These are phyloP conservation scores for Leucocoprinus birnbaumii DNA, from an alignment of 768 basidiomycete species.

Conservation along the genomic window DNA sequence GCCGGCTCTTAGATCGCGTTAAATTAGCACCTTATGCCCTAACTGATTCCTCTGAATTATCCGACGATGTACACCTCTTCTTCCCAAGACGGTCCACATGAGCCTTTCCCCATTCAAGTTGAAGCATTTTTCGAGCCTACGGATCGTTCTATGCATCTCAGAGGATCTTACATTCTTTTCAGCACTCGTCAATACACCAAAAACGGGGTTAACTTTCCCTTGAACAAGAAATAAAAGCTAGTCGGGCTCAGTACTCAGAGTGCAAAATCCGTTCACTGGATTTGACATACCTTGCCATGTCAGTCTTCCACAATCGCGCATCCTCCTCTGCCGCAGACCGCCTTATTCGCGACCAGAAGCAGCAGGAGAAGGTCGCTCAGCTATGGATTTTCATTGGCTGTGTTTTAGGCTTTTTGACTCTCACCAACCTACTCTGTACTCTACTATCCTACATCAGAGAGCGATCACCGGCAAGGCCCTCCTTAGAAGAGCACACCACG, in stretches of 20 bases:
- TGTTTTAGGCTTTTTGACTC: slow-evolving; percentile 33
- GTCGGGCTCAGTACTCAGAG: neutral
- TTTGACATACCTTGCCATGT: neutral
- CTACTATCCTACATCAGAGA: slow-evolving; percentile 3
- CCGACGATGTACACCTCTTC: neutral
- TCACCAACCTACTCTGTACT: slow-evolving; percentile 24
- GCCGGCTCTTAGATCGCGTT: neutral
- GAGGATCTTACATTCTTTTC: neutral
- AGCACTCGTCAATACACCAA: slow-evolving; percentile 7
- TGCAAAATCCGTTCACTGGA: neutral
- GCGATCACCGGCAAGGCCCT: neutral
- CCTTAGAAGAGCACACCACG: neutral
- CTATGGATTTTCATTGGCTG: slow-evolving; percentile 38
- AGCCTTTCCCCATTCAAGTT: neutral
- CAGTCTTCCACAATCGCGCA: neutral
- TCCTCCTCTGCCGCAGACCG: slow-evolving; percentile 30
- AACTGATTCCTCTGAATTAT: neutral
- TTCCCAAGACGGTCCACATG: slow-evolving; percentile 1
- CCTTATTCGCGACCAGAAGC: slow-evolving; percentile 28
- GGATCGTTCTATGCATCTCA: neutral
- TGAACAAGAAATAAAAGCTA: slow-evolving; percentile 20
- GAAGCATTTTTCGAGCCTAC: neutral
- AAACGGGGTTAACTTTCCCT: slow-evolving; percentile 24
- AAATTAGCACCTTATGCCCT: too few relatives aligned
- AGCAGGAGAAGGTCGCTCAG: slow-evolving; percentile 33